A percentile compares a stretch with the other conserved stretches of the same genome.
Conservation (phyloP, 176 grass and related monocot species). For the Phoenix dactylifera region DNA sequence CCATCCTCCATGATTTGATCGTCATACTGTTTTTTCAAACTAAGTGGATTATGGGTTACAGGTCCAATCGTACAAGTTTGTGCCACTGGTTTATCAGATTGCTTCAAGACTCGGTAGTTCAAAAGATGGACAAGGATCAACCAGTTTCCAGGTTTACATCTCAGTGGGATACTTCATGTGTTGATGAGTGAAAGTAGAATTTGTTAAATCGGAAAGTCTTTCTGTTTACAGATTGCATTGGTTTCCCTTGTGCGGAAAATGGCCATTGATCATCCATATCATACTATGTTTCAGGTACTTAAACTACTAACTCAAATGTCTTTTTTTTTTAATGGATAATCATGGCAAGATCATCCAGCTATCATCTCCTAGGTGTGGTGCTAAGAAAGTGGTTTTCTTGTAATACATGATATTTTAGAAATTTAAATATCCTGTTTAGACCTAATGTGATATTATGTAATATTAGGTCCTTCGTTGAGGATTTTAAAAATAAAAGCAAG, state of each 20-base stretch:
- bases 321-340: too few species aligned
- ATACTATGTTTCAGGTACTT: slow-evolving; percentile 89
- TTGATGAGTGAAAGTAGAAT: background rate
- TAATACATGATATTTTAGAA: too few species aligned
- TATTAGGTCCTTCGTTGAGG: too few species aligned
- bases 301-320: background rate
- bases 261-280: slow-evolving; percentile 94
- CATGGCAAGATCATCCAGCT: too few species aligned
- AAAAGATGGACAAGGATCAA: slow-evolving; percentile 71
- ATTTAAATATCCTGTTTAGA: too few species aligned
- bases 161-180: slow-evolving; percentile 2
- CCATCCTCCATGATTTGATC: slow-evolving; percentile 8
- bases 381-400: background rate
- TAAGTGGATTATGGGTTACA: slow-evolving; percentile 28
- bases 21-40: slow-evolving; percentile 14
- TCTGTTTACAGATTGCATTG: slow-evolving; percentile 52
- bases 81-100: slow-evolving; percentile 95
- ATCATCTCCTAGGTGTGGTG: background rate
- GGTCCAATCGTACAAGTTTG: slow-evolving; percentile 87
- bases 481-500: too few species aligned
- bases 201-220: slow-evolving; percentile 1
- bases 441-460: too few species aligned
- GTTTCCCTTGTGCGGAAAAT: slow-evolving; percentile 92
- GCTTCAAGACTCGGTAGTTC: slow-evolving; percentile 91
- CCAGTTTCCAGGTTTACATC: slow-evolving; percentile 67